Conservation (phyloP, 345 rosid species). For the Pugionium cornutum region DNA sequence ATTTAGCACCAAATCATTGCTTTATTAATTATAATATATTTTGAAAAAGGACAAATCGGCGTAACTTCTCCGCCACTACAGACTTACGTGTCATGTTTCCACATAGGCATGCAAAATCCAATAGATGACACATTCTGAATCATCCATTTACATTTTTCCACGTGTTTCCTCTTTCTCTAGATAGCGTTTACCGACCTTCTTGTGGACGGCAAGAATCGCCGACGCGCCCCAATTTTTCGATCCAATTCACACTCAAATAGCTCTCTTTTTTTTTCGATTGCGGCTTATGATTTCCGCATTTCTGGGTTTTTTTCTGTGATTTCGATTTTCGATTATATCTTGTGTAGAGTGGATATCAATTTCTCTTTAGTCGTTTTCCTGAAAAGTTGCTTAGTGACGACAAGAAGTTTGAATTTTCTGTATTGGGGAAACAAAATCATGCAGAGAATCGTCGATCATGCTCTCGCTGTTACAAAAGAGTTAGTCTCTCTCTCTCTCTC, state of each 20-base stretch:
- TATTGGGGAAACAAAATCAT: conserved; percentile 37
- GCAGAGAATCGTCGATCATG: conserved; percentile 78
- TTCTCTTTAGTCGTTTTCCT: neutral
- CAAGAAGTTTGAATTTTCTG: neutral
- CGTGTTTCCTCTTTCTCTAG: conserved; percentile 28
- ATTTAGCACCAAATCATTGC: too few relatives aligned
- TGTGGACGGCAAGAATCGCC: conserved; percentile 47
- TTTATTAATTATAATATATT: too few relatives aligned
- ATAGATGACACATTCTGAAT: conserved; percentile 30
- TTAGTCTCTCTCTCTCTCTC: conserved; percentile 46
- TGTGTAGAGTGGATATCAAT: neutral
- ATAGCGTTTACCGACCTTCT: conserved; percentile 31
- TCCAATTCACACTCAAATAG: neutral
- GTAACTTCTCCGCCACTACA: conserved; percentile 38
- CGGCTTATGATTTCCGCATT: conserved; percentile 1
- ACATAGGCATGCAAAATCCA: conserved; percentile 33
- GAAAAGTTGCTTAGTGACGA: neutral
- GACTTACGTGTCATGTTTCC: conserved; percentile 40
- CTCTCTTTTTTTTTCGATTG: neutral
- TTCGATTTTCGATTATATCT: neutral
- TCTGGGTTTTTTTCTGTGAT: neutral
- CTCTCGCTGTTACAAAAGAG: conserved; percentile 91
- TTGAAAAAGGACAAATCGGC: neutral
- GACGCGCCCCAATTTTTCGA: conserved; percentile 22
- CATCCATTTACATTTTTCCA: neutral